Evolutionary conservation across 192 early-diverging fungal species (phyloP).

Genomic region (Chytriomyces sp.): DNA sequence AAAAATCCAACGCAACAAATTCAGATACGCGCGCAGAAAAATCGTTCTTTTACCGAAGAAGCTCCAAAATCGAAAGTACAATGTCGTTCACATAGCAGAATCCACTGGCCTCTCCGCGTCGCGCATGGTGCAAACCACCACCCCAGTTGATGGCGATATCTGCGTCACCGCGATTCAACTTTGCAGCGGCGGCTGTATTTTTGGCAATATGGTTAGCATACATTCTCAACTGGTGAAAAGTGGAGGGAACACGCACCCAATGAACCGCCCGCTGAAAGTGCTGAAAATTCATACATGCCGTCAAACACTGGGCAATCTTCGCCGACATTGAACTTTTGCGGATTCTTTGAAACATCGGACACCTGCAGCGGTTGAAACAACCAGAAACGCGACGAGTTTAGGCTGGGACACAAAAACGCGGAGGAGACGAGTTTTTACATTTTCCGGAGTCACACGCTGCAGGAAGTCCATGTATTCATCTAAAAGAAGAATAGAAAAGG

Average conservation of each 20-base stretch:
- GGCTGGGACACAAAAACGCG: slow-evolving; percentile 19
- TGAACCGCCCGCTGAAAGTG: slow-evolving; percentile 79
- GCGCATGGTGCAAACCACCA: slow-evolving; percentile 95
- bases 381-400: slow-evolving; percentile 17
- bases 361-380: neutral
- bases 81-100: slow-evolving; percentile 99
- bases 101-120: slow-evolving; percentile 84
- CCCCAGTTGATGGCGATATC: slow-evolving; percentile 99
- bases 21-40: neutral
- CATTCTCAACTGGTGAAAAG: neutral
- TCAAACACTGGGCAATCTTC: slow-evolving; percentile 99
- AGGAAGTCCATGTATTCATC: slow-evolving; percentile 97
- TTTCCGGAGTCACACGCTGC: slow-evolving; percentile 65
- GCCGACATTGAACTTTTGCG: slow-evolving; percentile 79
- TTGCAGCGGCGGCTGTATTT: slow-evolving; percentile 76
- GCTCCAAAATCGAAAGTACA: slow-evolving; percentile 87
- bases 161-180: slow-evolving; percentile 75
- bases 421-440: slow-evolving; percentile 51
- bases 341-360: slow-evolving; percentile 64
- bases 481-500: neutral
- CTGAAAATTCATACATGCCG: slow-evolving; percentile 95
- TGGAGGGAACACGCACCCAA: neutral
- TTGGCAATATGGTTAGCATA: neutral
- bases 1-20: neutral
- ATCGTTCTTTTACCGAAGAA: slow-evolving; percentile 65